Percentiles rank a stretch among this genome's conserved stretches.
Evolutionary conservation across 192 early-diverging fungal genomes (phyloP).

Genomic region (Coemansia sp.): DNA sequence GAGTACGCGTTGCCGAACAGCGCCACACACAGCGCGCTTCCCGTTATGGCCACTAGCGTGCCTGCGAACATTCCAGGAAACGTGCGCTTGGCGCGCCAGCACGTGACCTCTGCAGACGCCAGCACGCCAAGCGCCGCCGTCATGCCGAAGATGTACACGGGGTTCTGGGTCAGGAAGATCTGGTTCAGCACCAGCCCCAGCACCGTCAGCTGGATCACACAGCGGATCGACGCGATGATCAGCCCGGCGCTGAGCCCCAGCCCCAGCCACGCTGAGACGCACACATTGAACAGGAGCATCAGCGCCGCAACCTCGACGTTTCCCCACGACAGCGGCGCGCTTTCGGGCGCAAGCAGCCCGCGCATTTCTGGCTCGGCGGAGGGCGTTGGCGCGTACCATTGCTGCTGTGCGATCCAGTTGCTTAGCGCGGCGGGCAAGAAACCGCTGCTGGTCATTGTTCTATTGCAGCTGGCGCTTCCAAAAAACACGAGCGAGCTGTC

Average conservation of each 20-base stretch:
- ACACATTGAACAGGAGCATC: conserved; percentile 63
- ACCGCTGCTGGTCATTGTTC: not conserved
- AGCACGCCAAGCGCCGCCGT: conserved; percentile 61
- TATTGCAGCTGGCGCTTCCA: not conserved
- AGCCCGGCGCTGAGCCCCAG: conserved; percentile 69
- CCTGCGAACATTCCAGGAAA: conserved; percentile 73
- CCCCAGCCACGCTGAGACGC: conserved; percentile 64
- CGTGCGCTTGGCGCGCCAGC: conserved; percentile 69
- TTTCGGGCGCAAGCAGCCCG: not conserved
- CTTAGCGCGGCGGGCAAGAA: not conserved
- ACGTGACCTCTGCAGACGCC: conserved; percentile 69
- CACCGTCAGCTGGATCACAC: conserved; percentile 74
- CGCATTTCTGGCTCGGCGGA: no score
- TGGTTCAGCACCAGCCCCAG: conserved; percentile 72
- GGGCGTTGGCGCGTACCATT: conserved; percentile 23
- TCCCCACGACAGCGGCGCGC: conserved; percentile 19
- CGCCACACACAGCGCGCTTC: conserved; percentile 20
- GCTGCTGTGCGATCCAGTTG: conserved; percentile 15
- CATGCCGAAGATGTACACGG: conserved; percentile 63
- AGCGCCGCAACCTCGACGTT: conserved; percentile 70
- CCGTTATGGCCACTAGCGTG: conserved; percentile 51
- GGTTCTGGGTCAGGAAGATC: conserved; percentile 66
- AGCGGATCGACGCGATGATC: conserved; percentile 69
- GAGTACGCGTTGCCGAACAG: conserved; percentile 58
- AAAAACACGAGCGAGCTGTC: not conserved